These are phyloP conservation scores for Arthrobotrys pseudoclavata DNA, from an alignment of 2,329 filamentous ascomycete species.

Conservation along the genomic window DNA sequence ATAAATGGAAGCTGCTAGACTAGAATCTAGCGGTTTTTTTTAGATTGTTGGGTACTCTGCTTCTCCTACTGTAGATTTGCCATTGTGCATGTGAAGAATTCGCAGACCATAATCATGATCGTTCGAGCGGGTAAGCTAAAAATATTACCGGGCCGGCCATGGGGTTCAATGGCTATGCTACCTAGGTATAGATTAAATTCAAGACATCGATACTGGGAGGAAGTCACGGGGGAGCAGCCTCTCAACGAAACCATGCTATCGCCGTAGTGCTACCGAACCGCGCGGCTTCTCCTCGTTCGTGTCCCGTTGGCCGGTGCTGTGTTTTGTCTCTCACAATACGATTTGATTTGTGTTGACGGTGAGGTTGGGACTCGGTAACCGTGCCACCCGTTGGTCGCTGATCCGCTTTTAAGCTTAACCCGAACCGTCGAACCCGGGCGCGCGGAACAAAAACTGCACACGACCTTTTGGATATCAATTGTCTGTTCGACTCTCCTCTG, in stretches of 20 bases:
- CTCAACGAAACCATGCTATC: background rate
- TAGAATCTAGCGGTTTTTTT: background rate
- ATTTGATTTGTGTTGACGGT: constrained; percentile 24
- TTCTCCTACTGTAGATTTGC: background rate
- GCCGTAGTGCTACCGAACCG: constrained; percentile 3
- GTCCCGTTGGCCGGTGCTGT: background rate
- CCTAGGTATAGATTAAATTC: background rate
- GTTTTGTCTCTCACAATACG: constrained; percentile 9
- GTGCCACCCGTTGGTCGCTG: constrained; percentile 10
- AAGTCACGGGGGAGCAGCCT: background rate
- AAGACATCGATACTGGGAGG: background rate
- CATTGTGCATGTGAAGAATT: constrained; percentile 15
- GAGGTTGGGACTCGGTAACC: background rate
- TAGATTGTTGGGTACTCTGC: background rate
- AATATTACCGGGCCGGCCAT: background rate
- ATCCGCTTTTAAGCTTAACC: constrained; percentile 18
- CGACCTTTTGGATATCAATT: background rate
- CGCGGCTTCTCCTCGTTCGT: background rate
- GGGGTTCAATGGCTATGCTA: background rate
- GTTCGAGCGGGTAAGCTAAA: background rate
- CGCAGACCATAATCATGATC: background rate
- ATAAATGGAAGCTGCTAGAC: constrained; percentile 4
- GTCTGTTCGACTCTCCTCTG: background rate
- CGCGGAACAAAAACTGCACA: background rate
- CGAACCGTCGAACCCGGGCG: constrained; percentile 18